Conservation (phyloP, 805 yeast genomes). For the Saturnispora diversa region DNA sequence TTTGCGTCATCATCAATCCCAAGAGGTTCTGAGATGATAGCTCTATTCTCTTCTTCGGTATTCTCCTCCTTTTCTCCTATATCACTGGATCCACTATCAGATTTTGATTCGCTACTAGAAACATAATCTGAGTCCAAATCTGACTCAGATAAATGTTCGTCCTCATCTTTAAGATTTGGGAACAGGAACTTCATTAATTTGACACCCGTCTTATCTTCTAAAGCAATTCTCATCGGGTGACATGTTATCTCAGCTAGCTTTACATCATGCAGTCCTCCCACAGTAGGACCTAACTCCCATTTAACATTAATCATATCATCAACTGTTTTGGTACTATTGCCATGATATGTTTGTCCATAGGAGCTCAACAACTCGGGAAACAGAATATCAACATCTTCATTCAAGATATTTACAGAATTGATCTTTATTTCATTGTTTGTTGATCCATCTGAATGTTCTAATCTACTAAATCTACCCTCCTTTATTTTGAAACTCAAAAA, state of each 20-base stretch:
- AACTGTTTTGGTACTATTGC: slow-evolving; percentile 11
- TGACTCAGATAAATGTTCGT: background rate
- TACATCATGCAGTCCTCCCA: slow-evolving; percentile 87
- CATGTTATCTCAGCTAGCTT: slow-evolving; percentile 51
- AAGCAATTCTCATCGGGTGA: slow-evolving; percentile 59
- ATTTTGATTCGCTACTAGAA: background rate
- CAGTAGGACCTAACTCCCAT: slow-evolving; percentile 80
- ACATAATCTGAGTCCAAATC: background rate
- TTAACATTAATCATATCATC: slow-evolving; percentile 35
- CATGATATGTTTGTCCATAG: slow-evolving; percentile 18
- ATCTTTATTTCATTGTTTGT: slow-evolving; percentile 55
- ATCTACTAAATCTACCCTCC: slow-evolving; percentile 49
- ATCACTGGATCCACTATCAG: background rate
- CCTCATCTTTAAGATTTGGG: slow-evolving; percentile 33
- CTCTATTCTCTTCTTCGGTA: background rate
- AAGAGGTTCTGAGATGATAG: too few relatives aligned
- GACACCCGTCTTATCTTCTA: slow-evolving; percentile 65
- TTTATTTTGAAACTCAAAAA: slow-evolving; percentile 65
- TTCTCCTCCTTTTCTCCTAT: background rate
- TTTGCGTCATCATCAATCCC: too few relatives aligned
- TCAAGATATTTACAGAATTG: slow-evolving; percentile 59
- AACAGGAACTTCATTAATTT: slow-evolving; percentile 61
- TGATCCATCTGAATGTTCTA: slow-evolving; percentile 59
- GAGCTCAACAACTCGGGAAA: slow-evolving; percentile 71
- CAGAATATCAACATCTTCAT: slow-evolving; percentile 45